Conservation (phyloP, 768 basidiomycete genomes). For the Mycena amicta region DNA sequence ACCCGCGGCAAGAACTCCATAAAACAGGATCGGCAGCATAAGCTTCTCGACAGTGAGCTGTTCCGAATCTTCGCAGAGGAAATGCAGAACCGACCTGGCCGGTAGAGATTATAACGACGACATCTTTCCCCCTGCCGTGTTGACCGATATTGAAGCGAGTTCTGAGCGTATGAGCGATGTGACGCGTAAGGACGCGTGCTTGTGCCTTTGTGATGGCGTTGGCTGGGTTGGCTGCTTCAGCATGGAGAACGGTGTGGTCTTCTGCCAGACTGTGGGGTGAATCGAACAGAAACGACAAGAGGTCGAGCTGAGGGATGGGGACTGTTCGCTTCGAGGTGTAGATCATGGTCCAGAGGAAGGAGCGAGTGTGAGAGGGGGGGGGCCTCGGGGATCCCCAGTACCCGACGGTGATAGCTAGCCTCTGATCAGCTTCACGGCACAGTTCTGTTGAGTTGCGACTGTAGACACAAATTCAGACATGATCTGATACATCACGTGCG, state of each 20-base stretch:
- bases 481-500: too few species aligned
- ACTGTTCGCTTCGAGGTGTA: background rate
- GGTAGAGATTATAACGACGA: constrained; percentile 14
- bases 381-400: too few species aligned
- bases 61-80: background rate
- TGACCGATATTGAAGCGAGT: constrained; percentile 13
- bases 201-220: constrained; percentile 13
- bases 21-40: constrained; percentile 19
- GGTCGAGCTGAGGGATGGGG: constrained; percentile 13
- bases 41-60: background rate
- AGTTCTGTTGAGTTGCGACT: too few species aligned
- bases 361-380: too few species aligned
- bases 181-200: constrained; percentile 14
- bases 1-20: constrained; percentile 17
- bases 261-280: background rate
- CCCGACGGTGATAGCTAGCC: too few species aligned
- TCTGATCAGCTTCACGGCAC: too few species aligned
- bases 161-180: constrained; percentile 14
- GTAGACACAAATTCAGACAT: too few species aligned
- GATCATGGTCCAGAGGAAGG: too few species aligned
- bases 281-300: constrained; percentile 17
- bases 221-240: constrained; percentile 13
- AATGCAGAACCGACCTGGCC: constrained; percentile 5
- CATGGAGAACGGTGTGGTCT: constrained; percentile 16
- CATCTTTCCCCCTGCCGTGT: constrained; percentile 13